Evolutionary conservation across 352 stramenopile species (phyloP), one percentile per base, ranked within the genome.

Genomic region (Phytophthora rubi): DNA sequence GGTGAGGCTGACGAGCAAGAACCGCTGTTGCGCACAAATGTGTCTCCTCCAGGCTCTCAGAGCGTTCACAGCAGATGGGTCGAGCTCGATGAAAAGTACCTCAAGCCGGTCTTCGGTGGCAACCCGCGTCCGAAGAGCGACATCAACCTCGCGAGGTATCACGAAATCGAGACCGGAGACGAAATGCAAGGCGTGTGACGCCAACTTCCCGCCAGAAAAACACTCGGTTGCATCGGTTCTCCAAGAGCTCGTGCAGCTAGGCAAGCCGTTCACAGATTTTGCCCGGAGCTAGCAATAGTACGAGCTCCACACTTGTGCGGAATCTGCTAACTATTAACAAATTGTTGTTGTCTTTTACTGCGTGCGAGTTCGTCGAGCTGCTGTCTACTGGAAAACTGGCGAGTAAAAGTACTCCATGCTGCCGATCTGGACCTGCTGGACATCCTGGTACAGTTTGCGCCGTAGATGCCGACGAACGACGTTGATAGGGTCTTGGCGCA

Each of bases 401-500:
- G 83, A 92, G 59, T 89, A 92, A 52, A 86, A 79, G 59, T 90
- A 81, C 59, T 92, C 77, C 12, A 79, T 83, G 55, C 66, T 80
- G 7, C 81, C 86, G 56, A 93, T 83, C 53, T 91, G 81, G 16
- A 92, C 76, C 23, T 90, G 81, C 52, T 89, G 79, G 0, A 80
- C 70, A 42, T 89, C 84, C n/a, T 84, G 75, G 53, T 82, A 84
- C 6, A 91, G 58, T 33, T 76, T 76, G 23, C 82, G 83, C 10
- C 81, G 70, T 35, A 94, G 67, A 54, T 90, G 83, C 0, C 81
- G 70, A 1, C 83, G 74, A 32, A 94, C 73, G 21, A 92, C 63
- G 56, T 89, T 92, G 62, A 85, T 89, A 2, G 82, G 82, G 33
- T 92, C 83, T 48, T 92, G 85, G 0, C 85, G 83, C 78, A 89